A percentile compares a stretch with the other conserved stretches of the same genome.
Evolutionary conservation across 306 rosid genomes (phyloP).

Genomic region (Lupinus albus): DNA sequence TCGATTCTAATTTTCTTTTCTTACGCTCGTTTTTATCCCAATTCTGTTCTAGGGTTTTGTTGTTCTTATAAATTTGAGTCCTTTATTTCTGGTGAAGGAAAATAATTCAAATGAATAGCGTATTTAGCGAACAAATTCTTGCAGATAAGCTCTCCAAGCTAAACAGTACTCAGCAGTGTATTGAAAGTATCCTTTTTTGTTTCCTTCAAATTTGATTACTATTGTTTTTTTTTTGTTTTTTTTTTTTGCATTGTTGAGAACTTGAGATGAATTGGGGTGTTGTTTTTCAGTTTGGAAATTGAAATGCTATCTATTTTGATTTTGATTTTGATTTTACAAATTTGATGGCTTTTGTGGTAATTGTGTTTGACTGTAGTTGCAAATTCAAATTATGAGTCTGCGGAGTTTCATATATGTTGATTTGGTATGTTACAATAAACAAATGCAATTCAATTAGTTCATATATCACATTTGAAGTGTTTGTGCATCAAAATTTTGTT

Average conservation of each 20-base stretch:
- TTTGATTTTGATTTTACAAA: neutral
- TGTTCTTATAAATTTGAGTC: conserved; percentile 1
- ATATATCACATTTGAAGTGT: too few species aligned
- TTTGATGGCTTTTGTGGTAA: neutral
- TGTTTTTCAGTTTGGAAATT: neutral
- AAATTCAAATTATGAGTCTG: neutral
- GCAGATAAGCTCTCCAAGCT: conserved; percentile 89
- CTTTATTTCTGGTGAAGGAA: conserved; percentile 16
- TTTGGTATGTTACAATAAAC: neutral
- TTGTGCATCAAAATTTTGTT: conserved; percentile 4
- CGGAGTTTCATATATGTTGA: neutral
- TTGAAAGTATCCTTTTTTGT: conserved; percentile 77
- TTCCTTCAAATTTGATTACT: neutral
- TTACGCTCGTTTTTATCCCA: conserved; percentile 27
- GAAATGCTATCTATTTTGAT: neutral
- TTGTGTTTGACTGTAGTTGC: neutral
- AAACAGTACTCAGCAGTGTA: conserved; percentile 83
- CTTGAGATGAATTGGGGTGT: conserved; percentile 19
- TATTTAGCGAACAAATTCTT: conserved; percentile 76
- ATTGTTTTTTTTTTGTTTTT: neutral
- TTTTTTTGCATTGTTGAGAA: conserved; percentile 34
- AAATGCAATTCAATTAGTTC: too few species aligned
- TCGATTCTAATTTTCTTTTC: neutral
- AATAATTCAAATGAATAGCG: conserved; percentile 65
- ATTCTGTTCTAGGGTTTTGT: conserved; percentile 32